Evolutionary conservation across 768 basidiomycete genomes (phyloP).

Genomic region (Coprinellus micaceus): DNA sequence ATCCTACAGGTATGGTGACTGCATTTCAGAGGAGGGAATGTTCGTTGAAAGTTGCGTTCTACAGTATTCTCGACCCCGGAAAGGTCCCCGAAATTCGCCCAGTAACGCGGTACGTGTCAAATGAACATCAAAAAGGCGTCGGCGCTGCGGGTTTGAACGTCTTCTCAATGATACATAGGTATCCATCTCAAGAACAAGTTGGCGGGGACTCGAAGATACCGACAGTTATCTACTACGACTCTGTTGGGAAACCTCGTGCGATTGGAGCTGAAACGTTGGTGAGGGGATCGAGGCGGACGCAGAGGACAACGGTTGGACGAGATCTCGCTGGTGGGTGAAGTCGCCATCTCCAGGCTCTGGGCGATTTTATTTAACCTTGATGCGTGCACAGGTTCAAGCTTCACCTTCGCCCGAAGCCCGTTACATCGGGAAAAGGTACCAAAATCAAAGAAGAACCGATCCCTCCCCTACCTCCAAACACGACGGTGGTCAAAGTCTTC

Average conservation of each 20-base stretch:
- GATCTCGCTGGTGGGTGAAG: constrained; percentile 11
- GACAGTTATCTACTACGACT: constrained; percentile 14
- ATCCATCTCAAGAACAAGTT: constrained; percentile 13
- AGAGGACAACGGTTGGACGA: constrained; percentile 13
- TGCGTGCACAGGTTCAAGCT: constrained; percentile 27
- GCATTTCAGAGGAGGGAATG: neutral
- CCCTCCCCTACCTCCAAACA: constrained; percentile 30
- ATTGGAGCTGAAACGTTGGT: no score
- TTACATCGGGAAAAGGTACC: no score
- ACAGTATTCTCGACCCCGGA: constrained; percentile 24
- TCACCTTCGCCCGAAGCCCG: no score
- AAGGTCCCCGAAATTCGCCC: constrained; percentile 23
- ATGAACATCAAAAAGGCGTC: no score
- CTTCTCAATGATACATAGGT: constrained; percentile 4
- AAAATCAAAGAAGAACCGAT: neutral
- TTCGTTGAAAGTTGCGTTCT: neutral
- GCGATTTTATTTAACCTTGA: no score
- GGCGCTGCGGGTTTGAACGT: no score
- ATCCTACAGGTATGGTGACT: constrained; percentile 12
- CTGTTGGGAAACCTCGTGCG: no score
- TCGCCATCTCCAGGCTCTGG: no score
- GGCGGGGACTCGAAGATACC: constrained; percentile 16
- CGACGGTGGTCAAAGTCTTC: constrained; percentile 32
- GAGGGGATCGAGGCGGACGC: constrained; percentile 13
- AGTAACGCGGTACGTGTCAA: constrained; percentile 25